These are phyloP conservation scores for Yamadazyma taylorii DNA, from an alignment of 1,139 yeast genomes.

Conservation along the genomic window DNA sequence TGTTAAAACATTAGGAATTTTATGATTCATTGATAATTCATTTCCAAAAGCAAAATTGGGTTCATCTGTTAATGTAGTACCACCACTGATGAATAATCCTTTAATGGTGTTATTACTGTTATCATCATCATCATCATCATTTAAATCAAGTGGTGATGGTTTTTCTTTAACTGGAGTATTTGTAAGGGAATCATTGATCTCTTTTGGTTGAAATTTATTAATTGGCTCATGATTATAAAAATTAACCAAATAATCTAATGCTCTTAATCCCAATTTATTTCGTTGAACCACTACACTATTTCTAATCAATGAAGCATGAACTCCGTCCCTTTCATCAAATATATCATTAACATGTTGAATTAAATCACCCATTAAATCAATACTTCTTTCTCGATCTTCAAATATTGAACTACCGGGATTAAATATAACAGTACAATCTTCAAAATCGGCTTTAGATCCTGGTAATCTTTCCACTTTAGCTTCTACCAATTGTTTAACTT, in stretches of 20 bases:
- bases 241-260: conserved; percentile 48
- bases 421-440: conserved; percentile 74
- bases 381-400: conserved; percentile 67
- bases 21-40: conserved; percentile 33
- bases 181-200: conserved; percentile 15
- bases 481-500: conserved; percentile 57
- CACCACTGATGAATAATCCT: conserved; percentile 62
- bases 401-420: conserved; percentile 61
- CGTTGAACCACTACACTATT: conserved; percentile 69
- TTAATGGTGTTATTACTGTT: too few relatives aligned
- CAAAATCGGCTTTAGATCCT: conserved; percentile 69
- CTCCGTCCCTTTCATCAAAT: conserved; percentile 55
- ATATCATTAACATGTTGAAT: conserved; percentile 82
- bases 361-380: conserved; percentile 76
- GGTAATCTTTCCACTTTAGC: conserved; percentile 79
- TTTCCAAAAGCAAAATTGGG: conserved; percentile 65
- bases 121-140: conserved; percentile 3
- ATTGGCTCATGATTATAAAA: conserved; percentile 30
- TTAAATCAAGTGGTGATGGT: conserved; percentile 3
- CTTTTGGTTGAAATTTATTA: conserved; percentile 24
- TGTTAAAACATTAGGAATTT: conserved; percentile 49
- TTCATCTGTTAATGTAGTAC: conserved; percentile 69
- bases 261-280: conserved; percentile 50
- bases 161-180: conserved; percentile 14
- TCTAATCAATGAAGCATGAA: conserved; percentile 77